Conservation (phyloP, 106 monocot species). For the Dactylorhiza incarnata region DNA sequence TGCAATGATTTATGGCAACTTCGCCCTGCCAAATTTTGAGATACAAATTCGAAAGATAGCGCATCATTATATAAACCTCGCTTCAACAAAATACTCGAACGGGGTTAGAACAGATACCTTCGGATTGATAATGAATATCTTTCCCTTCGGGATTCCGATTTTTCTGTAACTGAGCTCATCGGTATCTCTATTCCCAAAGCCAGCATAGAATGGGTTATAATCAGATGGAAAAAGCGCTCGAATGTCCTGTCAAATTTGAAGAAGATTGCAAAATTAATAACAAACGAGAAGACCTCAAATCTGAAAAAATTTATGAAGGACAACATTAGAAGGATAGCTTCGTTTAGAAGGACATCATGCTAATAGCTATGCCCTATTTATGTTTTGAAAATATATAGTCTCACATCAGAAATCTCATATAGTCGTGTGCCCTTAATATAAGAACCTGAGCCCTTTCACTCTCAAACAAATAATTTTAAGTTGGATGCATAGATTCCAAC, state of each 20-base stretch:
- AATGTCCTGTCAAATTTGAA: conserved; percentile 59
- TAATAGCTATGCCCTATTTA: not conserved
- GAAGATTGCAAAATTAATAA: not conserved
- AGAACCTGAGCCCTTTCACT: no score
- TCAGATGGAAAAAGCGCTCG: conserved; percentile 92
- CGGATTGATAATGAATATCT: conserved; percentile 96
- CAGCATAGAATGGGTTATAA: conserved; percentile 98
- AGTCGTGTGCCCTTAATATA: no score
- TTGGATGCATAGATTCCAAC: no score
- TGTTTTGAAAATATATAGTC: not conserved
- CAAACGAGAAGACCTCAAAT: not conserved
- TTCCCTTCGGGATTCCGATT: conserved; percentile 91
- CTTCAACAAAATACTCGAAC: not conserved
- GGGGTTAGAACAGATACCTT: conserved; percentile 31
- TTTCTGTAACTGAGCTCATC: conserved; percentile 90
- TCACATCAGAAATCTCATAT: no score
- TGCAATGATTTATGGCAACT: conserved; percentile 69
- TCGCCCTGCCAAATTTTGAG: conserved; percentile 54
- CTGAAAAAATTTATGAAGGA: not conserved
- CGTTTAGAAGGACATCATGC: not conserved
- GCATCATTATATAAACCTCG: not conserved
- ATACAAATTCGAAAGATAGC: not conserved
- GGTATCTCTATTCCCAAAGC: conserved; percentile 98
- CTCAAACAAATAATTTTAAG: no score
- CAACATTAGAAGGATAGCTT: not conserved